Base-by-base conservation (phyloP, 768 basidiomycete species). In the Russula sp. region DNA sequence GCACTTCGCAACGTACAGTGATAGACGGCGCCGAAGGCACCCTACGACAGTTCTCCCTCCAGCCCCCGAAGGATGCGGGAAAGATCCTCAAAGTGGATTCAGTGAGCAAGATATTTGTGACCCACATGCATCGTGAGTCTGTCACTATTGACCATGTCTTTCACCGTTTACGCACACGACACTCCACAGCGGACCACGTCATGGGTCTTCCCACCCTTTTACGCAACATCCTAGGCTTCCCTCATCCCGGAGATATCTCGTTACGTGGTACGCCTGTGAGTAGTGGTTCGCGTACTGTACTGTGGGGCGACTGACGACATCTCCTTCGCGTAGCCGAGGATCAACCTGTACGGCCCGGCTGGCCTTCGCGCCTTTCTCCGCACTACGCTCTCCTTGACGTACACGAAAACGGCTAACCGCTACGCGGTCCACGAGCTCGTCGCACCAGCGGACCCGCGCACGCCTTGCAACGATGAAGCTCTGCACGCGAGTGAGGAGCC, bases 11-110 rank as follows among this genome's bases (percentile, higher is more conserved):
- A 10, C 4, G 2, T 48, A 32, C 68, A 89, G 89, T 92, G 86
- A 80, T 92, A 22, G 89, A 92, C 71, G 90, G 89, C 73, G 90
- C 88, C 14, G 89, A 91, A 73, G 91, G 91, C 40, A 91, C 89
- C 13, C 74, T 82, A 14, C 78, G 87, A 32, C 89, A 92, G 70
- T 85, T 91, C 66, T 73, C 76, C 18, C 73, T 75, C 5, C 85
- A 88, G 62, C 83, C 84, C n/a, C 64, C 68, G 65, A 52, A 59
- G 68, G 37, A 63, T 68, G 68, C 65, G 65, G 34, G 51, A 47
- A 59, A 72, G 59, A 14, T 61, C 54, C 68, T 84, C 59, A 79
- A 77, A 68, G 69, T 79, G 18, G 77, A 71, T 40, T 81, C 75
- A 61, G 77, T 93, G 34, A 73, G 75, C 3, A 89, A 87, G 69